Conservation (phyloP, 2,329 filamentous ascomycete species). For the Microsporum audouinii region DNA sequence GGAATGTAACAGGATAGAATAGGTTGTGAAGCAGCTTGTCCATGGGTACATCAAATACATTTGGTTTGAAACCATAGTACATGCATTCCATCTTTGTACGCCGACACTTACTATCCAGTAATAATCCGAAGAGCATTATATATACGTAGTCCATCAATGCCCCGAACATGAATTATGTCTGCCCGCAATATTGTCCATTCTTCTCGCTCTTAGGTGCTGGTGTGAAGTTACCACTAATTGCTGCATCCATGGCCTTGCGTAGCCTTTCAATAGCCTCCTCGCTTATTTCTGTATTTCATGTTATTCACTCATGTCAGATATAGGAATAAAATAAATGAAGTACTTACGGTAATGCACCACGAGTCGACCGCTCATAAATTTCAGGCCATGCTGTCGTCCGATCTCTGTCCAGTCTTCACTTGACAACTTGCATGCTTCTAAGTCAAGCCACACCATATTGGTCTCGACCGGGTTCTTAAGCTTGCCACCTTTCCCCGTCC, state of each 20-base stretch:
- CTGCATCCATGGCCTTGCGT: constrained; percentile 20
- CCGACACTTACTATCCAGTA: too few relatives aligned
- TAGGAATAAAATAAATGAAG: background rate
- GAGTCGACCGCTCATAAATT: constrained; percentile 46
- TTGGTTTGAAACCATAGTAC: too few relatives aligned
- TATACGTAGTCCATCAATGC: background rate
- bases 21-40: too few relatives aligned
- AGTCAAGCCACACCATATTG: constrained; percentile 85
- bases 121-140: background rate
- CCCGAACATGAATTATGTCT: constrained; percentile 2
- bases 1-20: too few relatives aligned
- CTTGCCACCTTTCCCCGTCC: constrained; percentile 58
- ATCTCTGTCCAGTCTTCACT: constrained; percentile 43
- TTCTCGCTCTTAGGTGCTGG: background rate
- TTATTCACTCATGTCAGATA: background rate
- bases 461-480: constrained; percentile 62
- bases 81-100: too few relatives aligned
- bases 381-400: constrained; percentile 48
- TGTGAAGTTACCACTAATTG: constrained; percentile 9
- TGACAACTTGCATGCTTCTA: constrained; percentile 48
- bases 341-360: constrained; percentile 55
- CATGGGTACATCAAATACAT: too few relatives aligned
- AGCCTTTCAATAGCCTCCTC: constrained; percentile 22
- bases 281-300: constrained; percentile 33
- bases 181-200: background rate